phyloP scores from a whole-genome alignment of 768 basidiomycete genomes.

The Rossbeevera mucosa region DNA sequence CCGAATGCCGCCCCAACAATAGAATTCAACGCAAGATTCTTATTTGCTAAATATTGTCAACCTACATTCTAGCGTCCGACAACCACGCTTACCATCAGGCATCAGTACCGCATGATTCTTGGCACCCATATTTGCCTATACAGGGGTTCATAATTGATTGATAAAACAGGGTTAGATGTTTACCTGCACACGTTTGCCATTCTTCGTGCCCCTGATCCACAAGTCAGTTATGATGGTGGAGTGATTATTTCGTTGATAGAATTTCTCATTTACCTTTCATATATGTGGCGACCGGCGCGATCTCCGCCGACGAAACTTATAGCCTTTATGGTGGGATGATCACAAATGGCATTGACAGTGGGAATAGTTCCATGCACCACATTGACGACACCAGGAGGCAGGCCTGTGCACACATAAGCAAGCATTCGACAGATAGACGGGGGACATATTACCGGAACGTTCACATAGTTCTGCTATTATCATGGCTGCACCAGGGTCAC shows the following conservation, averaged over 20 bases:
- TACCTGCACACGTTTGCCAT: conserved; percentile 86
- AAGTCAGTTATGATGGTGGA: conserved; percentile 3
- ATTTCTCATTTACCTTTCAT: conserved; percentile 54
- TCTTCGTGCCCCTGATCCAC: conserved; percentile 61
- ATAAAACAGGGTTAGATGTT: conserved; percentile 2
- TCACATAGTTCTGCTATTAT: conserved; percentile 95
- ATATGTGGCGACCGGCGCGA: conserved; percentile 89
- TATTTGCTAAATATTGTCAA: conserved; percentile 59
- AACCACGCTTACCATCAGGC: conserved; percentile 70
- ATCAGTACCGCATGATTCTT: conserved; percentile 94
- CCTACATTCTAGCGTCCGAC: not conserved
- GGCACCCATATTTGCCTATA: conserved; percentile 79
- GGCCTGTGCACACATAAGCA: conserved; percentile 37
- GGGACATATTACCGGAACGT: conserved; percentile 53
- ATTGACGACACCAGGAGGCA: conserved; percentile 87
- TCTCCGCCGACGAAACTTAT: conserved; percentile 97
- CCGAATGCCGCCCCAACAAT: conserved; percentile 93
- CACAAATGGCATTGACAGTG: conserved; percentile 92
- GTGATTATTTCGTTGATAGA: conserved; percentile 1
- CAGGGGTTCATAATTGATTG: not conserved
- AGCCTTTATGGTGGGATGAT: conserved; percentile 85
- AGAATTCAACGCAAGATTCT: conserved; percentile 87
- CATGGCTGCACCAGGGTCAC: conserved; percentile 96
- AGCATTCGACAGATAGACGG: not conserved
- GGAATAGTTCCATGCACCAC: conserved; percentile 86